Base-by-base conservation (phyloP, 2,329 filamentous ascomycete species). In the Metarhizium guizhouense region DNA sequence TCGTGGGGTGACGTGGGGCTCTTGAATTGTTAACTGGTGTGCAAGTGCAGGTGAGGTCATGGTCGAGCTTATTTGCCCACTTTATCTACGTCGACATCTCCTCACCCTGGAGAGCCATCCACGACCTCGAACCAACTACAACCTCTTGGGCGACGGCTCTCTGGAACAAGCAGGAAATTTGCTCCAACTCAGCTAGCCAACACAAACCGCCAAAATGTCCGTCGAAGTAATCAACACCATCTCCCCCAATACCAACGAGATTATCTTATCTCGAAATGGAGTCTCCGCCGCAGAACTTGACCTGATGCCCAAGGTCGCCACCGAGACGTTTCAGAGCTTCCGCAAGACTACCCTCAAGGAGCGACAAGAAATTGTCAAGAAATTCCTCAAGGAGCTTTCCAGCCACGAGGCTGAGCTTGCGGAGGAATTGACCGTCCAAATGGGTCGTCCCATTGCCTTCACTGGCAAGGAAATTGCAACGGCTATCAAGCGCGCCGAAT, bases 381-480 rank as follows among this genome's bases (percentile, higher is more conserved):
- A 87, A 65, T 91, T 92, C 1, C 74, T 97, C 48, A 80, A 85
- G 59, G 72, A 89, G 4, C 77, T 97, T 32, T 72, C 75, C 16
- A 80, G 84, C 52, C 85, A 84, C 68, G 82, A 91, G 70, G 87
- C 94, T 83, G 87, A 85, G 59, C 78, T 97, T 38, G 91, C 87
- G 6, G 80, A 83, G 62, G 92, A 96, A 70, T 75, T 97, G 57
- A 96, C 92, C 0, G 86, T 90, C 68, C 92, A 97, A 75, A 97
- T 97, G 92, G 93, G 93, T 47, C 82, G 93, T 20, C 93, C 93
- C 38, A 96, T 96, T 65, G 82, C 87, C 42, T 96, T 93, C 70
- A 88, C 89, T 0, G 85, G 81, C 50, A 90, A 85, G 62, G 93
- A 97, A 75, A 80, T 97, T 62, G 75, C 83, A 34, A 97, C 93